A percentile compares a stretch with the other conserved stretches of the same genome.
Conservation (phyloP, 768 basidiomycete genomes). For the Sistotremastrum suecicum region DNA sequence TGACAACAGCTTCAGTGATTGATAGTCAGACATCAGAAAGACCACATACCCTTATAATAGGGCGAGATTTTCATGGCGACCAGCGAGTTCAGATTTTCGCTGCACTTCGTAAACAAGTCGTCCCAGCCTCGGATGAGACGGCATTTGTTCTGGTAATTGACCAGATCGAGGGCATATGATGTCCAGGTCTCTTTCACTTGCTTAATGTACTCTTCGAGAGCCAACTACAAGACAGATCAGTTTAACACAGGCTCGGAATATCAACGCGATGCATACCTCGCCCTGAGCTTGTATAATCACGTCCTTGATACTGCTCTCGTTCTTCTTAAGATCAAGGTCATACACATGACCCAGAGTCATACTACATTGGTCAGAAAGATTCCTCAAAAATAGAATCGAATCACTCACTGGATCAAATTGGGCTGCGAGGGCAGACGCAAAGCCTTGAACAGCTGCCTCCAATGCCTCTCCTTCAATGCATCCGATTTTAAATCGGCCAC, state of each 20-base stretch:
- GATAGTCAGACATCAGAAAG: background rate
- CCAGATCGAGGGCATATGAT: constrained; percentile 86
- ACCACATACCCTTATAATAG: constrained; percentile 76
- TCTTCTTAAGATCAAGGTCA: constrained; percentile 89
- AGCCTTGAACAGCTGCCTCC: constrained; percentile 93
- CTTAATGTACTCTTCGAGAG: constrained; percentile 87
- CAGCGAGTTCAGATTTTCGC: constrained; percentile 92
- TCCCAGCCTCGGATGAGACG: constrained; percentile 95
- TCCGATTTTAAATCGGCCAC: constrained; percentile 95
- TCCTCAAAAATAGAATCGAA: background rate
- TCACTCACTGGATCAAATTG: constrained; percentile 54
- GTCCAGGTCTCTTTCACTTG: constrained; percentile 98
- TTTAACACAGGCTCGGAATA: constrained; percentile 12
- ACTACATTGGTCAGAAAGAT: constrained; percentile 23
- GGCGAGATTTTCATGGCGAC: constrained; percentile 97
- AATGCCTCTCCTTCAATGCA: constrained; percentile 93
- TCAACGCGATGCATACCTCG: constrained; percentile 40
- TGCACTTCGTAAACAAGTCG: constrained; percentile 91
- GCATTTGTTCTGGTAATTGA: constrained; percentile 98
- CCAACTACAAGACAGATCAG: constrained; percentile 47
- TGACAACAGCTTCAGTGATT: constrained; percentile 14
- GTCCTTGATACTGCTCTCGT: constrained; percentile 83
- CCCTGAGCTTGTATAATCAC: constrained; percentile 96
- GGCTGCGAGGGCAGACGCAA: constrained; percentile 63
- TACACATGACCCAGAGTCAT: constrained; percentile 96